Base-by-base conservation (phyloP, 768 basidiomycete genomes). In the Gymnopilus junonius region DNA sequence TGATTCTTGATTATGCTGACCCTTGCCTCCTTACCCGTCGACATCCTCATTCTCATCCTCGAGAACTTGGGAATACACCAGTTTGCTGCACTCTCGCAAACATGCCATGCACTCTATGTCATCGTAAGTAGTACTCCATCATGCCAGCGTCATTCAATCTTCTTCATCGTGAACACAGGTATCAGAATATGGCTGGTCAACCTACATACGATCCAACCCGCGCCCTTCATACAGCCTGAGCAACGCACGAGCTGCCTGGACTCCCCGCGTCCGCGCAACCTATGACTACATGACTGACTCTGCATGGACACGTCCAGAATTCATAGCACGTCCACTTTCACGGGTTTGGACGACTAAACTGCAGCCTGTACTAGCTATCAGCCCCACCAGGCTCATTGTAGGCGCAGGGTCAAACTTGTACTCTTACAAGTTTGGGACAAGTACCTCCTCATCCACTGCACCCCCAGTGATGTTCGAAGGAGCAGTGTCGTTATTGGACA, bases 291-390 rank as follows among this genome's bases (percentile, higher is more conserved):
- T 85, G 8, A 71, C 81, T 4, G 89, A 91, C 69, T 63, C 68
- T 3, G 77, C 83, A 11, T 92, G 91, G 91, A 65, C 75, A 3
- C 71, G 67, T 21, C 71, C 72, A 42, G 69, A 76, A 46, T 90
- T 90, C 62, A 74, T 90, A 21, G 89, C 89, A 3, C 83, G 88
- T 1, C 90, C 89, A 1, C 79, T 92, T 8, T 84, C 87, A 21
- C 76, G 77, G 25, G 80, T 82, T 10, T 92, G 90, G 90, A 14
- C 67, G 5, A 79, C 77, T 23, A 89, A 83, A 67, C 73, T 82
- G 4, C 87, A 85, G 61, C 87, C 91, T 4, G 67, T 79, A 12
- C 70, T 92, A 37, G 83, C 87, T 27, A 79, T 88, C 60, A 88
- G 80, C 58, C 58, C 74, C 17, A 84, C 84, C 27, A 78, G 87